Conservation (phyloP, 2,329 filamentous ascomycete species). For the Ceratocystis huliohia region DNA sequence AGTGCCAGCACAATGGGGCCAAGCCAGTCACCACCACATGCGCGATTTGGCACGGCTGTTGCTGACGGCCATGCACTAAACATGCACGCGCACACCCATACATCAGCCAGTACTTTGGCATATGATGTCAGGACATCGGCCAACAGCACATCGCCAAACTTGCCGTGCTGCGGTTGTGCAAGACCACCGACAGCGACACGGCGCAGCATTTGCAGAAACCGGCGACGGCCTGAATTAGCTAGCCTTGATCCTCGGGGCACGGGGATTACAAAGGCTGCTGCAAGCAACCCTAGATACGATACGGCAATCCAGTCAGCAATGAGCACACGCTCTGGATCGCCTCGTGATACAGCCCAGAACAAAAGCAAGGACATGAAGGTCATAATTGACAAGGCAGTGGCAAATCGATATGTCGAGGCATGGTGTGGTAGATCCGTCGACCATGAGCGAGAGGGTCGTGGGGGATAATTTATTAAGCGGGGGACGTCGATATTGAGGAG, state of each 20-base stretch:
- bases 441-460: slow-evolving; percentile 59
- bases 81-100: slow-evolving; percentile 87
- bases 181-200: slow-evolving; percentile 76
- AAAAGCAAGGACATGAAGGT: slow-evolving; percentile 58
- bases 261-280: slow-evolving; percentile 59
- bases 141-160: slow-evolving; percentile 86
- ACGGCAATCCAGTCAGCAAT: slow-evolving; percentile 79
- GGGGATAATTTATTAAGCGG: slow-evolving; percentile 72
- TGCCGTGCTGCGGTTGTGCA: slow-evolving; percentile 74
- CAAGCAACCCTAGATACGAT: slow-evolving; percentile 61
- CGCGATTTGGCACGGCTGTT: slow-evolving; percentile 67
- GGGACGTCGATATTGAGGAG: slow-evolving; percentile 75
- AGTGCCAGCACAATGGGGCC: slow-evolving; percentile 75
- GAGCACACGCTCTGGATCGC: slow-evolving; percentile 55
- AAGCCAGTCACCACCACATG: slow-evolving; percentile 63
- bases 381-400: slow-evolving; percentile 59
- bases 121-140: slow-evolving; percentile 93
- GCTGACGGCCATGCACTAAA: slow-evolving; percentile 59
- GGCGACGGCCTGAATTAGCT: slow-evolving; percentile 57
- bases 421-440: slow-evolving; percentile 62
- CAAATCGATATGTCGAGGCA: slow-evolving; percentile 73
- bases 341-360: slow-evolving; percentile 74
- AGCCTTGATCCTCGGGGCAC: slow-evolving; percentile 40
- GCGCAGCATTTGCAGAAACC: slow-evolving; percentile 62
- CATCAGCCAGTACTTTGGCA: slow-evolving; percentile 77